phyloP scores from a whole-genome alignment of 1,139 yeast genomes.

The Sugiyamaella grinbergsii region DNA sequence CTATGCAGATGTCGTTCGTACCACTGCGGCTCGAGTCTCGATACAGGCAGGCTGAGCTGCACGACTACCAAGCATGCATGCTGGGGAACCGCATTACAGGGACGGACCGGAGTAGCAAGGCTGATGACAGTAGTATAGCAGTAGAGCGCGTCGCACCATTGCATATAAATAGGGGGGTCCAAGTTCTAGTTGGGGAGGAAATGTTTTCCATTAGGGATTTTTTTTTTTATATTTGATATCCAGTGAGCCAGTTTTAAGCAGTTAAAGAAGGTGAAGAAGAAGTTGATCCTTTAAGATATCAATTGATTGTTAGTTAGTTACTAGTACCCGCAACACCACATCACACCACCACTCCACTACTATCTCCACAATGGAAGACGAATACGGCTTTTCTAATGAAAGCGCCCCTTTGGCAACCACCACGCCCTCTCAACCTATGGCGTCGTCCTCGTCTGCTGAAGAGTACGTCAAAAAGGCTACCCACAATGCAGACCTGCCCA shows the following conservation, averaged over 20 bases:
- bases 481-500: conserved; percentile 28
- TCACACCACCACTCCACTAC: no score
- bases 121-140: background rate
- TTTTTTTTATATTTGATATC: no score
- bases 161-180: background rate
- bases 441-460: conserved; percentile 6
- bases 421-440: conserved; percentile 2
- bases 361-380: conserved; percentile 18
- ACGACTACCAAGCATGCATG: background rate
- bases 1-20: background rate
- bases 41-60: background rate
- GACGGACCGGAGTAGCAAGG: background rate
- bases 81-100: background rate
- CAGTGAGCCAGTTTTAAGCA: no score
- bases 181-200: no score
- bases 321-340: no score
- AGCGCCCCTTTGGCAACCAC: conserved; percentile 2
- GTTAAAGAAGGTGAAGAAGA: no score
- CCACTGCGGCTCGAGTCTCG: background rate
- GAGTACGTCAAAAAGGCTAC: background rate
- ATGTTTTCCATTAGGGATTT: no score
- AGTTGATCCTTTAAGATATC: no score
- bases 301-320: no score
- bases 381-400: conserved; percentile 17
- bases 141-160: no score